Percentiles rank a stretch among this genome's conserved stretches.
These are phyloP conservation scores for Fennellomyces sp. DNA, from an alignment of 371 early-diverging fungal species.

Conservation along the genomic window DNA sequence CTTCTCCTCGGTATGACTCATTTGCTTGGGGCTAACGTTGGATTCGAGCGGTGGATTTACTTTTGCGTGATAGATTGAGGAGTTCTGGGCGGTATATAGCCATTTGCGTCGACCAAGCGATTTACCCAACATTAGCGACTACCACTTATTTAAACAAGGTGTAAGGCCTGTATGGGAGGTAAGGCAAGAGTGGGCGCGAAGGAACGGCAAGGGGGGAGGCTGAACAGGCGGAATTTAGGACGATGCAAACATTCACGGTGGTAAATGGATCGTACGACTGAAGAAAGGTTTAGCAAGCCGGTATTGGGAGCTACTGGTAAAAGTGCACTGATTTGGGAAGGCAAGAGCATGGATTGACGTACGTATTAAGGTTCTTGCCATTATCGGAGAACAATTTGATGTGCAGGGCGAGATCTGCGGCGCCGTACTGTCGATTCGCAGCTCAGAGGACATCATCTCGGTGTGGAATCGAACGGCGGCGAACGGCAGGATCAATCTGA, in stretches of 20 bases:
- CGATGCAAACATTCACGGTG: conserved; percentile 88
- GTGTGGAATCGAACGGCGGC: conserved; percentile 92
- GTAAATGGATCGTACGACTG: conserved; percentile 97
- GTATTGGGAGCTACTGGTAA: conserved; percentile 91
- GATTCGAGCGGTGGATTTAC: too few species aligned
- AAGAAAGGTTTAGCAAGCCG: conserved; percentile 93
- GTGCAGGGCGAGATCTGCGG: conserved; percentile 93
- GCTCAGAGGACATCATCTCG: conserved; percentile 92
- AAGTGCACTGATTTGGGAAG: conserved; percentile 2
- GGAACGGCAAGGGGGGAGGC: too few species aligned
- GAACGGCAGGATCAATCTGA: conserved; percentile 80
- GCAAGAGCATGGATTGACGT: background rate
- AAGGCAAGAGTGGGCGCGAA: conserved; percentile 6
- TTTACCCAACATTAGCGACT: conserved; percentile 90
- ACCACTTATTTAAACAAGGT: conserved; percentile 95
- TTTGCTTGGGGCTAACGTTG: too few species aligned
- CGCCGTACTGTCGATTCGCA: conserved; percentile 92
- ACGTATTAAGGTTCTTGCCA: conserved; percentile 72
- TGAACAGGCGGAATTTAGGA: too few species aligned
- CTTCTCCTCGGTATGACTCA: conserved; percentile 72
- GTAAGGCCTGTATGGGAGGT: conserved; percentile 98
- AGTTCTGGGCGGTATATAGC: conserved; percentile 93
- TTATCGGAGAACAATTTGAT: conserved; percentile 92
- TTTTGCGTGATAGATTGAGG: conserved; percentile 78
- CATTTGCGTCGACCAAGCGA: conserved; percentile 86